Conservation (phyloP, 345 rosid species). For the Cardamine occulta region DNA sequence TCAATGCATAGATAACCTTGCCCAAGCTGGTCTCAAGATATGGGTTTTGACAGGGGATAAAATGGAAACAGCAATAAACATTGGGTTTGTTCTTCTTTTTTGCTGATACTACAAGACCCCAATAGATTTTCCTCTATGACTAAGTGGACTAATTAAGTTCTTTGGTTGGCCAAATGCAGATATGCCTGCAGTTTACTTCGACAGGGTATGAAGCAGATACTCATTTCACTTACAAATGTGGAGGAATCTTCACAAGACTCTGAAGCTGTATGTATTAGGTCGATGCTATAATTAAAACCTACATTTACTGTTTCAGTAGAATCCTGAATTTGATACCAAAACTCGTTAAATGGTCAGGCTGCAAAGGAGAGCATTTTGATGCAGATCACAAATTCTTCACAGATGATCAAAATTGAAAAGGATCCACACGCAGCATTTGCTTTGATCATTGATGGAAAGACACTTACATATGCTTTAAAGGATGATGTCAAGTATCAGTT, state of each 20-base stretch:
- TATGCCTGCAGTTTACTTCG: conserved; percentile 79
- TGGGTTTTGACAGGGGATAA: conserved; percentile 94
- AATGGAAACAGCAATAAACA: conserved; percentile 82
- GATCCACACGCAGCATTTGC: conserved; percentile 62
- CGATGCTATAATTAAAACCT: conserved; percentile 13
- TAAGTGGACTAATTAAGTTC: conserved; percentile 25
- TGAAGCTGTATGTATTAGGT: conserved; percentile 41
- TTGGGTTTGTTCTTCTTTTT: conserved; percentile 56
- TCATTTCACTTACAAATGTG: conserved; percentile 31
- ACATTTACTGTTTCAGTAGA: background rate
- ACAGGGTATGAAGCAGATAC: conserved; percentile 74
- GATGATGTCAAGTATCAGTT: conserved; percentile 65
- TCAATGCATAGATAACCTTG: conserved; percentile 84
- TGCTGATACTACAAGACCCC: background rate
- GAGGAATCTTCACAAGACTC: conserved; percentile 40
- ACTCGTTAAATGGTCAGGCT: conserved; percentile 51
- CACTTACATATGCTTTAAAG: conserved; percentile 62
- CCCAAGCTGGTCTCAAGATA: conserved; percentile 85
- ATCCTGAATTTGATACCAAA: conserved; percentile 14
- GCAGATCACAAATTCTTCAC: conserved; percentile 56
- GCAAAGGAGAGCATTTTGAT: conserved; percentile 55
- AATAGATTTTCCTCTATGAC: conserved; percentile 27
- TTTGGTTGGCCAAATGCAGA: conserved; percentile 51
- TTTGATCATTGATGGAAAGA: conserved; percentile 73
- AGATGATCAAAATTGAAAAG: conserved; percentile 51